Evolutionary conservation across 768 basidiomycete genomes (phyloP).

Genomic region (Lanmaoa rubissima): DNA sequence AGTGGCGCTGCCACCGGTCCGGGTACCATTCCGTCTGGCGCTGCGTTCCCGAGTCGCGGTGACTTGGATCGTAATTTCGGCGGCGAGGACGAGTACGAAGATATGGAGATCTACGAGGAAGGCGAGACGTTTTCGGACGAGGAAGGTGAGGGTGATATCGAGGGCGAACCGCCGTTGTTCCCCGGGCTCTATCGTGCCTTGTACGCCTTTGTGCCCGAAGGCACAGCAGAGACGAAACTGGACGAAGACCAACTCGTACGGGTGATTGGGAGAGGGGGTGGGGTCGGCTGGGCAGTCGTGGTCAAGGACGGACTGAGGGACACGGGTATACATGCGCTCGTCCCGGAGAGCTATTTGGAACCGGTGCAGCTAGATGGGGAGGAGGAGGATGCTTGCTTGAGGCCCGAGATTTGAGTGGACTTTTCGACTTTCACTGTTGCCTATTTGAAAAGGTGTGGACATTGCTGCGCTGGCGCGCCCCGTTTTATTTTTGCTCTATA

Average conservation of each 20-base stretch:
- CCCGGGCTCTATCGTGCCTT: slow-evolving; percentile 77
- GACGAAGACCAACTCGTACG: slow-evolving; percentile 74
- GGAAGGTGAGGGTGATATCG: slow-evolving; percentile 20
- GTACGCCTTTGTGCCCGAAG: slow-evolving; percentile 78
- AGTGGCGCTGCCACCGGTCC: not conserved
- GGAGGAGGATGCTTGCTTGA: slow-evolving; percentile 11
- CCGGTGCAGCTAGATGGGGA: slow-evolving; percentile 40
- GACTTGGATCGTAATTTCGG: slow-evolving; percentile 52
- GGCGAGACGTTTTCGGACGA: slow-evolving; percentile 30
- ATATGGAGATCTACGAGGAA: slow-evolving; percentile 30
- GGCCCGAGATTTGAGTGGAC: not conserved
- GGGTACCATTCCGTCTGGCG: slow-evolving; percentile 1
- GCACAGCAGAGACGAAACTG: slow-evolving; percentile 79
- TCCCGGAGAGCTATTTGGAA: slow-evolving; percentile 78
- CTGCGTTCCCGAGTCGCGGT: slow-evolving; percentile 34
- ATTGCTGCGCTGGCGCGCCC: slow-evolving; percentile 18
- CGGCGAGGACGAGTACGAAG: slow-evolving; percentile 29
- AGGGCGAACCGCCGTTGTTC: slow-evolving; percentile 40
- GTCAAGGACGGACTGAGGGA: slow-evolving; percentile 40
- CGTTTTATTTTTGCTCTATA: not conserved
- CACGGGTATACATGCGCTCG: slow-evolving; percentile 59
- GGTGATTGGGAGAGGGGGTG: slow-evolving; percentile 73
- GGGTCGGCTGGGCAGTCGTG: slow-evolving; percentile 80
- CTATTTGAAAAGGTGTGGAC: not conserved
- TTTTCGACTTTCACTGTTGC: not conserved